These are phyloP conservation scores for Pythium rhizo-oryzae DNA, from an alignment of 352 stramenopile species.

Conservation along the genomic window DNA sequence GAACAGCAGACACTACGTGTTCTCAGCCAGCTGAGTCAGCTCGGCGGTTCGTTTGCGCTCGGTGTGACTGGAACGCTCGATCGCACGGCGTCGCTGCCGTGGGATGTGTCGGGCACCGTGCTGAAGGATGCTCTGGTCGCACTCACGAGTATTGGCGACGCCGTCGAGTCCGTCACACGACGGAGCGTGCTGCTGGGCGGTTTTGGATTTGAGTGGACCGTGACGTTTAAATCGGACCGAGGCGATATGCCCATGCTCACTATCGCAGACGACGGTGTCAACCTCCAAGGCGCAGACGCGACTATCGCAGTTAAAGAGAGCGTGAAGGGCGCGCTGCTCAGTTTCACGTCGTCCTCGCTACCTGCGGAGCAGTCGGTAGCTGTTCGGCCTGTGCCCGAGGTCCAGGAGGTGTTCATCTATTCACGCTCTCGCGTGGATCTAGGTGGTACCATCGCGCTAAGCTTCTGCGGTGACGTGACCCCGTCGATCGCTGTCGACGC, in stretches of 20 bases:
- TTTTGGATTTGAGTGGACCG: conserved; percentile 71
- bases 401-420: conserved; percentile 79
- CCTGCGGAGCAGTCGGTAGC: conserved; percentile 30
- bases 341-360: conserved; percentile 19
- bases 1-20: conserved; percentile 70
- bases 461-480: conserved; percentile 69
- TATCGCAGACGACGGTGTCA: conserved; percentile 11
- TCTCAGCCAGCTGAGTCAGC: conserved; percentile 38
- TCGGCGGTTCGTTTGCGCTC: conserved; percentile 45
- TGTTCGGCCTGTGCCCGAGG: conserved; percentile 40
- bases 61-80: conserved; percentile 19
- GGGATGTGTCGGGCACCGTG: conserved; percentile 43
- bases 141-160: conserved; percentile 12
- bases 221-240: conserved; percentile 56
- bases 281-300: conserved; percentile 26
- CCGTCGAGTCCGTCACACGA: conserved; percentile 39
- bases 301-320: conserved; percentile 43
- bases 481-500: conserved; percentile 44
- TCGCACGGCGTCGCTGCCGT: conserved; percentile 31
- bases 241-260: conserved; percentile 59
- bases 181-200: conserved; percentile 49
- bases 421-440: conserved; percentile 62
- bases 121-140: conserved; percentile 28
- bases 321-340: conserved; percentile 41
- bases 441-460: conserved; percentile 52